Conservation (phyloP, 192 early-diverging fungal genomes). For the Mortierella antarctica region DNA sequence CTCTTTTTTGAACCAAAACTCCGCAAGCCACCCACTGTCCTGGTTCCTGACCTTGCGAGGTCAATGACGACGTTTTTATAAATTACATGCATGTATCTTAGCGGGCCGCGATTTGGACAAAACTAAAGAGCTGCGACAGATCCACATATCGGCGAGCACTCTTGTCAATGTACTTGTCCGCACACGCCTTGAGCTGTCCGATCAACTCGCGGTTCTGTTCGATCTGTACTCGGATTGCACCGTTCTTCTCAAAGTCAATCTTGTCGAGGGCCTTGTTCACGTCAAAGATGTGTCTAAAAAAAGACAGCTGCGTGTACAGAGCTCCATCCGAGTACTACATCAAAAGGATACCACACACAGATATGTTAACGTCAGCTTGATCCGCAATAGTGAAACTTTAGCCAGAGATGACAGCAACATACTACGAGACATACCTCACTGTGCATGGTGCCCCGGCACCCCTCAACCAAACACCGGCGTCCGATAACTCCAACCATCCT, state of each 20-base stretch:
- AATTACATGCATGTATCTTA: not conserved
- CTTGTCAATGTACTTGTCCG: constrained; percentile 76
- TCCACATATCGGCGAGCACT: constrained; percentile 82
- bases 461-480: constrained; percentile 69
- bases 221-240: constrained; percentile 27
- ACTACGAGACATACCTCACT: constrained; percentile 64
- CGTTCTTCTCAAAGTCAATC: constrained; percentile 35
- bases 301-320: constrained; percentile 88
- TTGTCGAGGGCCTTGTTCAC: constrained; percentile 53
- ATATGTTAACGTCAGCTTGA: constrained; percentile 2
- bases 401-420: not conserved
- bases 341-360: not conserved
- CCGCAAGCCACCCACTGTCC: too few species aligned
- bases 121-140: constrained; percentile 70
- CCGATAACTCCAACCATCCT: constrained; percentile 77
- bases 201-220: constrained; percentile 58
- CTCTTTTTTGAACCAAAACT: not conserved
- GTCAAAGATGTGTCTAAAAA: constrained; percentile 78
- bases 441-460: constrained; percentile 75
- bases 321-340: constrained; percentile 77
- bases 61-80: too few species aligned
- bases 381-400: not conserved
- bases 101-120: constrained; percentile 31
- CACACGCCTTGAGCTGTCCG: constrained; percentile 56
- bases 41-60: too few species aligned